These are phyloP conservation scores for Apiospora marii DNA, from an alignment of 2,329 filamentous ascomycete species.

Conservation along the genomic window DNA sequence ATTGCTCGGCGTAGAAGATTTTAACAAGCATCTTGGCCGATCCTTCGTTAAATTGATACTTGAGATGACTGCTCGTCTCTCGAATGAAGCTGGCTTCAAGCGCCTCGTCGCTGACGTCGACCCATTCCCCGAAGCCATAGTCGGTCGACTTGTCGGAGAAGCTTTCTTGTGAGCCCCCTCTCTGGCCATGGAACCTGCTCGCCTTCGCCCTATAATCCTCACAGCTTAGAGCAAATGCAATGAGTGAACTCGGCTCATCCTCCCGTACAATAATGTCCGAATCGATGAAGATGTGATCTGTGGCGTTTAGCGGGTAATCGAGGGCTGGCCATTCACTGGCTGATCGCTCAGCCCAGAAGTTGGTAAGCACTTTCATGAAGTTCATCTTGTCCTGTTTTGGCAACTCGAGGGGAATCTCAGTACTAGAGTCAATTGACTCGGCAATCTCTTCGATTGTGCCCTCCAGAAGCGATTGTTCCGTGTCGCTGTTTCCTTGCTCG, in stretches of 20 bases:
- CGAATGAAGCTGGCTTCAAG: conserved; percentile 87
- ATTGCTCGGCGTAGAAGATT: conserved; percentile 98
- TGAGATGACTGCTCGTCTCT: conserved; percentile 88
- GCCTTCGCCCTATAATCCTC: conserved; percentile 87
- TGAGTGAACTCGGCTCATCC: conserved; percentile 95
- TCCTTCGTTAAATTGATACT: conserved; percentile 94
- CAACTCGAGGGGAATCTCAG: conserved; percentile 73
- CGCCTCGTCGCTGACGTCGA: conserved; percentile 63
- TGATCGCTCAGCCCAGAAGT: conserved; percentile 98
- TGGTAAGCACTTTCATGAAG: conserved; percentile 92
- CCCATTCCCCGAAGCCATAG: background rate
- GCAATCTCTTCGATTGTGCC: conserved; percentile 72
- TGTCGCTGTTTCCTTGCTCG: conserved; percentile 74
- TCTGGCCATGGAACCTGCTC: conserved; percentile 47
- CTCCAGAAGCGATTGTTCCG: conserved; percentile 73
- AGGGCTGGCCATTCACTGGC: conserved; percentile 92
- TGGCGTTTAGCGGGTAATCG: conserved; percentile 87
- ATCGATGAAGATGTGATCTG: conserved; percentile 95
- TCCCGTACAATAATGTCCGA: conserved; percentile 97
- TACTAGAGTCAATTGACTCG: conserved; percentile 66
- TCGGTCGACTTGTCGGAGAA: background rate
- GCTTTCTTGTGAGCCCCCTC: conserved; percentile 25
- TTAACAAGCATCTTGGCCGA: conserved; percentile 97
- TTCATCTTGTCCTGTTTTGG: conserved; percentile 94
- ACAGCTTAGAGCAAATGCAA: conserved; percentile 89